Evolutionary conservation across 805 yeast genomes (phyloP), one percentile per base, ranked within the genome.

Genomic region (Candida hungchunana): DNA sequence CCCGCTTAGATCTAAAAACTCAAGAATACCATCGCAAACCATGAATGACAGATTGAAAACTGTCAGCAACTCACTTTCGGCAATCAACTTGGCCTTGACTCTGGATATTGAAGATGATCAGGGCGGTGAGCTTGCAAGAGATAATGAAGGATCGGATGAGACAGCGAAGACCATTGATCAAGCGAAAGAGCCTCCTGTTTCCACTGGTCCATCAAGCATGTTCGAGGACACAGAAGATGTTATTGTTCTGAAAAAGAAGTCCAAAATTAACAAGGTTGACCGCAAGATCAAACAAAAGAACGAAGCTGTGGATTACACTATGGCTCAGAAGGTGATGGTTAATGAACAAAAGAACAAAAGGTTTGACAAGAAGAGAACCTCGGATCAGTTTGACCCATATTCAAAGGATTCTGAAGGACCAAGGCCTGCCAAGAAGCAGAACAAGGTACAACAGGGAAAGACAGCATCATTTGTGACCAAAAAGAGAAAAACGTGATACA

Each of bases 301-400:
- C 11, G 58, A 60, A 10, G 55, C 57, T 6, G 50, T 75, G 31
- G 78, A 77, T 47, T 76, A 73, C 43, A 47, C 56, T 0, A 63
- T 55, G 22, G 66, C 69, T 12, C 65, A 66, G 20, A 71, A 65
- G 37, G 59, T 74, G 11, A 53, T 75, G 40, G 53, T 41, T 18
- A 30, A 22, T 22, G 44, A 14, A 26, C 31, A 24, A 32, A 28
- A 18, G 23, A 47, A 26, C 19, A 46, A 44, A 32, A 55, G 43
- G 27, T 42, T 46, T 13, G 51, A 46, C 5, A 58, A 56, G 31
- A 69, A 69, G 52, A 68, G 70, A 47, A 59, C 41, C 5, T 34
- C 49, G 5, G 40, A 34, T 10, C 42, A 69, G 7, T 81, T 75
- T 44, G 81, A 81, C 58, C 87, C 88, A 4, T 81, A 77, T 44